These are phyloP conservation scores for Plicaturopsis crispa DNA, from an alignment of 768 basidiomycete genomes.

Conservation along the genomic window DNA sequence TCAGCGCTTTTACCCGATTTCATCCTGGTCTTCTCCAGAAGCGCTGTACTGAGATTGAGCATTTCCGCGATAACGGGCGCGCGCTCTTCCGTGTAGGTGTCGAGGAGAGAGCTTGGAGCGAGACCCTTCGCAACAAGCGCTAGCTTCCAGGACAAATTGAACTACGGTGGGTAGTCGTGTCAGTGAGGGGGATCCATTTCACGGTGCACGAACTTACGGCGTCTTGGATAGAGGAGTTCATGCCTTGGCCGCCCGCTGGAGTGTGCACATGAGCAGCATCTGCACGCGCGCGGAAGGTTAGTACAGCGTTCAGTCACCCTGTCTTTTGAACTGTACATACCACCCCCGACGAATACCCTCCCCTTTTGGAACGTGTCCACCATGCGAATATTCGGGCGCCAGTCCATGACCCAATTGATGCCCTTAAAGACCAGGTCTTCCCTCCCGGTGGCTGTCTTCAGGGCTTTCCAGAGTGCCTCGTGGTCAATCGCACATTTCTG, in stretches of 20 bases:
- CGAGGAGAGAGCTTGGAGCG: slow-evolving; percentile 26
- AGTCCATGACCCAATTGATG: slow-evolving; percentile 17
- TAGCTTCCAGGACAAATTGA: slow-evolving; percentile 40
- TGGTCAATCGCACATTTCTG: neutral
- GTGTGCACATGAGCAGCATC: slow-evolving; percentile 7
- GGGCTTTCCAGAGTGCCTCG: neutral
- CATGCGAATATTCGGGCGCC: slow-evolving; percentile 42
- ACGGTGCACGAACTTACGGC: slow-evolving; percentile 18
- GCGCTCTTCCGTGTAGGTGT: slow-evolving; percentile 35
- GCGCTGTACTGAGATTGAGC: slow-evolving; percentile 29
- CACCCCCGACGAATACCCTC: slow-evolving; percentile 42
- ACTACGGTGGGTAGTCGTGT: slow-evolving; percentile 12
- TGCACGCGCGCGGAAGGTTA: slow-evolving; percentile 10
- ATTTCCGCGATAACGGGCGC: slow-evolving; percentile 37
- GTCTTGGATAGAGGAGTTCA: slow-evolving; percentile 6
- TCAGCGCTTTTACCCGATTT: neutral
- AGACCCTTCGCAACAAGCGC: slow-evolving; percentile 30
- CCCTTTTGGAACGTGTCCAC: slow-evolving; percentile 31
- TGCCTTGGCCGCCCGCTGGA: slow-evolving; percentile 7
- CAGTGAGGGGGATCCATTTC: neutral
- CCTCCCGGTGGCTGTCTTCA: slow-evolving; percentile 7
- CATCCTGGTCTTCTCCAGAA: slow-evolving; percentile 17
- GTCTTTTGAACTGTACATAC: slow-evolving; percentile 15
- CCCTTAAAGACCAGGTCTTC: slow-evolving; percentile 22
- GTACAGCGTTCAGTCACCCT: neutral